These are phyloP conservation scores for Trichoderma atroviride DNA, from an alignment of 2,329 filamentous ascomycete species.

Conservation along the genomic window DNA sequence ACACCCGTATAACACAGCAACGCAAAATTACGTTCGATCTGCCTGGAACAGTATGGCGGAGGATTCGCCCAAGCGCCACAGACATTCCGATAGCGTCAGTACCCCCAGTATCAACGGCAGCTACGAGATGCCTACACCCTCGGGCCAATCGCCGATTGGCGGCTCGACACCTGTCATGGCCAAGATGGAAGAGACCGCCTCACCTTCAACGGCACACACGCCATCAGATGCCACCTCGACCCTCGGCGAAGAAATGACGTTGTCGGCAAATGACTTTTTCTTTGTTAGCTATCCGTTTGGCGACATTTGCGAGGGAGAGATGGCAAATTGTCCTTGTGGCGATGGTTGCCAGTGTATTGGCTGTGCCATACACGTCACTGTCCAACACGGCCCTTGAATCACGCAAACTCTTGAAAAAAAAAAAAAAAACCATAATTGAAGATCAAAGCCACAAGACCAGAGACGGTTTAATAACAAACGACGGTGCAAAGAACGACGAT, in stretches of 20 bases:
- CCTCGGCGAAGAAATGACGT: constrained; percentile 53
- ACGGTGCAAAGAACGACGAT: background rate
- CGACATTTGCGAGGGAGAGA: constrained; percentile 53
- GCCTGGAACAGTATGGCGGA: constrained; percentile 49
- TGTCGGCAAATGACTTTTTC: constrained; percentile 58
- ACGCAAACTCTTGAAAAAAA: background rate
- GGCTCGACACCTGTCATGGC: constrained; percentile 24
- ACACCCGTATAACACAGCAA: constrained; percentile 69
- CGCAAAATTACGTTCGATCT: constrained; percentile 55
- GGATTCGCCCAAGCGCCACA: constrained; percentile 35
- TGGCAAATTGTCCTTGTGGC: constrained; percentile 58
- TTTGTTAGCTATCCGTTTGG: constrained; percentile 59
- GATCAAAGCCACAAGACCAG: background rate
- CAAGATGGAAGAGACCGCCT: constrained; percentile 38
- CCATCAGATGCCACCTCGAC: constrained; percentile 52
- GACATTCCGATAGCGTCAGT: constrained; percentile 32
- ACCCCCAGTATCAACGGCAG: constrained; percentile 34
- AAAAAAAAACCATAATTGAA: background rate
- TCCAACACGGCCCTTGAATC: background rate
- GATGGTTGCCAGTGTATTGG: constrained; percentile 62
- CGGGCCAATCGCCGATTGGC: constrained; percentile 28
- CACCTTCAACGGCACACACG: constrained; percentile 48
- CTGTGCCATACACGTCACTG: constrained; percentile 53
- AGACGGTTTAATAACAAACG: background rate
- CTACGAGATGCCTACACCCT: constrained; percentile 29